These are phyloP conservation scores for Musa troglodytarum DNA, from an alignment of 176 grass and related monocot genomes.

Conservation along the genomic window DNA sequence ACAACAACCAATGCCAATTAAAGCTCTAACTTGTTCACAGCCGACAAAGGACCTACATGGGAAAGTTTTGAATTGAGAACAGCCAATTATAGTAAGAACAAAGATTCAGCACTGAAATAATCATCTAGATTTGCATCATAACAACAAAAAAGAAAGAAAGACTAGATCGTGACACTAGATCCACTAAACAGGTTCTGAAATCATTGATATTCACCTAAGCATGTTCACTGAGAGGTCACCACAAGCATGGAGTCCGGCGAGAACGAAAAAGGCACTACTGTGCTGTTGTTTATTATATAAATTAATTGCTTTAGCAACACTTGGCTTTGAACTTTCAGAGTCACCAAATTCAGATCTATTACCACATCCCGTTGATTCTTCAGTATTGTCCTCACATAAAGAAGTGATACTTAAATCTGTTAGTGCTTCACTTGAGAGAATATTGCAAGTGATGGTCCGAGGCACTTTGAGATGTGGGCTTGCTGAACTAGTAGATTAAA, in stretches of 20 bases:
- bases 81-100: not conserved
- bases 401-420: conserved; percentile 48
- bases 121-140: not conserved
- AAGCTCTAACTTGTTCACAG: conserved; percentile 58
- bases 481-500: conserved; percentile 29
- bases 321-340: not conserved
- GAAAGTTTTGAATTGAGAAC: conserved; percentile 8
- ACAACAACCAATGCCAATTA: conserved; percentile 74
- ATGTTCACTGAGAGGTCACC: conserved; percentile 97
- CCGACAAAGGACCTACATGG: conserved; percentile 57
- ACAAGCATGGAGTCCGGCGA: conserved; percentile 91
- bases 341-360: conserved; percentile 4
- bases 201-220: conserved; percentile 52
- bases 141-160: not conserved
- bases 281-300: not conserved
- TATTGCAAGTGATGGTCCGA: conserved; percentile 65
- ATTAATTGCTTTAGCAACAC: not conserved
- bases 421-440: conserved; percentile 75
- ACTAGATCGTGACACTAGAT: not conserved
- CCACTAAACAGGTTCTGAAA: not conserved
- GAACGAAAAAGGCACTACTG: conserved; percentile 34
- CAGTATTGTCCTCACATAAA: conserved; percentile 30
- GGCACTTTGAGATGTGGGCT: conserved; percentile 57
- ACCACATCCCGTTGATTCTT: conserved; percentile 21
- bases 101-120: not conserved